Evolutionary conservation across 306 rosid genomes (phyloP), one percentile per base, ranked within the genome.

Genomic region (Hippophae rhamnoides): DNA sequence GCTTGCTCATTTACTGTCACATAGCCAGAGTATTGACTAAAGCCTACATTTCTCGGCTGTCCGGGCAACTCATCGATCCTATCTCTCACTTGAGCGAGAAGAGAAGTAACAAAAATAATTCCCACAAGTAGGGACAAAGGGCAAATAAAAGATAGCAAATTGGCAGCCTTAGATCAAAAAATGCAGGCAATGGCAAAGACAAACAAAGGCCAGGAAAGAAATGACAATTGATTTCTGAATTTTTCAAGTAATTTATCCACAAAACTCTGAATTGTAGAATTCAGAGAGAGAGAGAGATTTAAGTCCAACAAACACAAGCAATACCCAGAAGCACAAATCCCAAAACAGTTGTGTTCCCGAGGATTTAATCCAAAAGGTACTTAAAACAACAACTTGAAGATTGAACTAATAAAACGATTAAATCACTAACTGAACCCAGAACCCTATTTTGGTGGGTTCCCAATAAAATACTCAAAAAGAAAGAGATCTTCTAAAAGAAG

Each of bases 11-110:
- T 86, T 67, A 84, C 97, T 42, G 85, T 86, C 43, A 93, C 90
- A 74, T 93, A 93, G 6, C 99, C 97, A 11, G 99, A 84, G 73
- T 79, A 93, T 65, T 86, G 97, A n/a, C 72, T 63, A 76, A 93
- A 93, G 9, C 54, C 89, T 62, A 86, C 97, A 57, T 74, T 72
- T 57, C 31, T 61, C 43, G 95, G 99, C 57, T 88, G 99, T 12
- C 99, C 97, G 13, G 95, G 99, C 74, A 93, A 63, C 67, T 59
- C 54, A 5, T 60, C 69, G 43, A 93, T 79, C 65, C 78, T 80
- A 72, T 93, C 97, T 73, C 75, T 84, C 62, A 45, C 68, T 66
- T 86, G 99, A 69, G 87, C 98, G 52, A 69, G 74, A 9, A 57
- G 41, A 1, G 78, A 68, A 42, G 85, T 72, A 52, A 79, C 78